Evolutionary conservation across 495 filamentous ascomycete species (phyloP).

Genomic region (Talaromyces proteolyticus): DNA sequence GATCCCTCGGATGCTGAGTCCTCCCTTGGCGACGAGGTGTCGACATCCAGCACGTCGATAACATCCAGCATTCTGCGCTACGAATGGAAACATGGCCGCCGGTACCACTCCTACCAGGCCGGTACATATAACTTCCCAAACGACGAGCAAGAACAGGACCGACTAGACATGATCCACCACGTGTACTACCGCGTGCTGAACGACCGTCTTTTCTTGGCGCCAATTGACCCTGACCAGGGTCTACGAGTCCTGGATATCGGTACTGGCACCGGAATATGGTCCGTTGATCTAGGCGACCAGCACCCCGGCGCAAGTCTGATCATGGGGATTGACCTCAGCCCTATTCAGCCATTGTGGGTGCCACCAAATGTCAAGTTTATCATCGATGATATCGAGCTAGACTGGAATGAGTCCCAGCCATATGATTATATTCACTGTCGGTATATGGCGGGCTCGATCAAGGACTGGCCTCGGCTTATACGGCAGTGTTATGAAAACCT

Average conservation of each 20-base stretch:
- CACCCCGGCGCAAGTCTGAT: conserved; percentile 8
- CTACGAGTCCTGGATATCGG: conserved; percentile 17
- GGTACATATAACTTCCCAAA: conserved; percentile 22
- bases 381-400: conserved; percentile 23
- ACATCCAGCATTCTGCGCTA: conserved; percentile 17
- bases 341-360: conserved; percentile 25
- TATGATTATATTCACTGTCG: conserved; percentile 28
- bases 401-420: conserved; percentile 13
- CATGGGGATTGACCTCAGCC: conserved; percentile 21
- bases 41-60: conserved; percentile 14
- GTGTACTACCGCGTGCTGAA: conserved; percentile 34
- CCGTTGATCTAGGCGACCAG: conserved; percentile 17
- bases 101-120: conserved; percentile 16
- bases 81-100: conserved; percentile 19
- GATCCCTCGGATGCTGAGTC: neutral
- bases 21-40: neutral
- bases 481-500: conserved; percentile 19
- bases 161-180: conserved; percentile 34
- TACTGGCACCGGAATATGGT: conserved; percentile 45
- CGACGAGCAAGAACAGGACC: conserved; percentile 19
- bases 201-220: neutral
- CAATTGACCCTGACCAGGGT: conserved; percentile 12
- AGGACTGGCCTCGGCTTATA: conserved; percentile 23
- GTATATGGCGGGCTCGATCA: conserved; percentile 24
- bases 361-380: conserved; percentile 25